Conservation (phyloP, 768 basidiomycete genomes). For the Tremella fuciformis region DNA sequence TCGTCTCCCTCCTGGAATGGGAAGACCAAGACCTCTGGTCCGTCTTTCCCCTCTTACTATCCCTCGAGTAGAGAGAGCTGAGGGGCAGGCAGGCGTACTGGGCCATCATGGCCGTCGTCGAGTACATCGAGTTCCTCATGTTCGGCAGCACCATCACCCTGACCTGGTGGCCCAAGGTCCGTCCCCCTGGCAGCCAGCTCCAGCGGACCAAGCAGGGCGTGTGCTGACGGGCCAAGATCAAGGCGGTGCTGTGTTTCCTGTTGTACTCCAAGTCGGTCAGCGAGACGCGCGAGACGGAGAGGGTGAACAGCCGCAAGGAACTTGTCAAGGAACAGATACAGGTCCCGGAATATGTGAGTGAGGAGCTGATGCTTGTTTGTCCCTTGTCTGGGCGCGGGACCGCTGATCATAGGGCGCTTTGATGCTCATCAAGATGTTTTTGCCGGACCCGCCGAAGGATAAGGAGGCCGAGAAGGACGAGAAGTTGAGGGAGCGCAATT, state of each 20-base stretch:
- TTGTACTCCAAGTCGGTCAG: constrained; percentile 18
- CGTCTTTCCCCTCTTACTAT: constrained; percentile 3
- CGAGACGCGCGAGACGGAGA: constrained; percentile 13
- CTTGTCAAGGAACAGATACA: too few relatives aligned
- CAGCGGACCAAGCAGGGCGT: too few relatives aligned
- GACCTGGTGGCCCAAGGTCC: constrained; percentile 38
- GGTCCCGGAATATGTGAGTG: too few relatives aligned
- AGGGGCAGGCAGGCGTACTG: constrained; percentile 29
- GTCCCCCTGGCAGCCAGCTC: constrained; percentile 1
- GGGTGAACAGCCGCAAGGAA: constrained; percentile 6
- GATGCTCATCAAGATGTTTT: constrained; percentile 26
- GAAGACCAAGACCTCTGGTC: constrained; percentile 28
- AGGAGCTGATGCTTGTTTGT: too few relatives aligned
- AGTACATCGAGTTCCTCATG: constrained; percentile 35
- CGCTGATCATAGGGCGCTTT: constrained; percentile 23
- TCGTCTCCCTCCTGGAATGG: constrained; percentile 12
- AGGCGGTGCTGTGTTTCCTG: constrained; percentile 26
- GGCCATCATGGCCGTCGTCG: constrained; percentile 24
- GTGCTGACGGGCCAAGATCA: constrained; percentile 18
- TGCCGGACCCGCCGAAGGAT: constrained; percentile 16
- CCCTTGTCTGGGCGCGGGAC: too few relatives aligned
- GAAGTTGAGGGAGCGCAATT: too few relatives aligned
- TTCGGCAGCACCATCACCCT: constrained; percentile 29
- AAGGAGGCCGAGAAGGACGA: not conserved
- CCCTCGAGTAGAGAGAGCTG: not conserved